Percentiles rank a stretch among this genome's conserved stretches.
Conservation (phyloP, 108 stramenopile species). For the Bacterosira constricta region DNA sequence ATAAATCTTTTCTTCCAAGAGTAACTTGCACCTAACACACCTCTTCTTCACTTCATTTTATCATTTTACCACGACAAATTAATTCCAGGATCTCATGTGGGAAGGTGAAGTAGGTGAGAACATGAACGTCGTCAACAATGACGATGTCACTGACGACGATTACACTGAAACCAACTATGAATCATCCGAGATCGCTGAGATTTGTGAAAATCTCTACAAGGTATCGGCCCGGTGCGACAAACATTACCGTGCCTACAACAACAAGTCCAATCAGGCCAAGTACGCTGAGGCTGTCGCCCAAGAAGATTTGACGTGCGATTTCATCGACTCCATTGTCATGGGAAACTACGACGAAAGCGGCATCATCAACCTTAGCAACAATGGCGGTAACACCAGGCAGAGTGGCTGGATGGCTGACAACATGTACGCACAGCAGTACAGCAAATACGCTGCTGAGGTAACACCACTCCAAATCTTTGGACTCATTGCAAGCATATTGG, state of each 20-base stretch:
- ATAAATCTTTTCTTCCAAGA: no score
- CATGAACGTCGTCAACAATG: background rate
- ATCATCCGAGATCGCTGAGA: constrained; percentile 50
- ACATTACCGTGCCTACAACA: constrained; percentile 43
- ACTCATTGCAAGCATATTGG: constrained; percentile 8
- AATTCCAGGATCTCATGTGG: no score
- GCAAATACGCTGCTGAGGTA: background rate
- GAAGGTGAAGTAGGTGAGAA: no score
- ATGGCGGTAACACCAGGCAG: background rate
- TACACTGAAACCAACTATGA: no score
- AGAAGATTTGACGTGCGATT: constrained; percentile 59
- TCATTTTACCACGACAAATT: no score
- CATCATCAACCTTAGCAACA: constrained; percentile 37
- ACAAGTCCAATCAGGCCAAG: constrained; percentile 38
- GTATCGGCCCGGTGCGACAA: constrained; percentile 69
- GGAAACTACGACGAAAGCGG: constrained; percentile 77
- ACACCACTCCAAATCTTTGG: constrained; percentile 25
- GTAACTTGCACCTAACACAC: no score
- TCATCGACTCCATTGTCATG: constrained; percentile 66
- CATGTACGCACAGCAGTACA: background rate
- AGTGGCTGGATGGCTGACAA: background rate
- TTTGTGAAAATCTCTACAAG: constrained; percentile 73
- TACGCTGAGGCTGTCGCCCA: constrained; percentile 18
- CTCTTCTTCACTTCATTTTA: background rate
- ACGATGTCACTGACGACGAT: constrained; percentile 4